These are phyloP conservation scores for Biscutella laevigata DNA, from an alignment of 441 rosid genomes.

Conservation along the genomic window DNA sequence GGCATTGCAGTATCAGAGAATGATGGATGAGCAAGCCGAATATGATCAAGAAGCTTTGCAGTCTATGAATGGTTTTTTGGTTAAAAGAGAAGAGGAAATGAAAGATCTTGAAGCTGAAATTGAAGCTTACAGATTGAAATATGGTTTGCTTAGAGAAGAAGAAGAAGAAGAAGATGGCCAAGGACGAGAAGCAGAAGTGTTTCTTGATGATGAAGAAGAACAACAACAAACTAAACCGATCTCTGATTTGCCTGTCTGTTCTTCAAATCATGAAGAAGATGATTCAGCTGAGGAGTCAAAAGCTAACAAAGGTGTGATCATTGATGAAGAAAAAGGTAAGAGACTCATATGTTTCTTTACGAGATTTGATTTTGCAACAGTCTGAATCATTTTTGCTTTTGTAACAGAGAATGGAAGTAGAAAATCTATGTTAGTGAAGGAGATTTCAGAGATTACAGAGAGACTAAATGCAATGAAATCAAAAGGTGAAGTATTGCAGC, in stretches of 20 bases:
- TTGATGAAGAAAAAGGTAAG: conserved; percentile 19
- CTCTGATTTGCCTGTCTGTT: conserved; percentile 16
- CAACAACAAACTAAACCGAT: conserved; percentile 22
- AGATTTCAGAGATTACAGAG: conserved; percentile 32
- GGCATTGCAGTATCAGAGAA: conserved; percentile 90
- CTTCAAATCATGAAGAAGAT: conserved; percentile 14
- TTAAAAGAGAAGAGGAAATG: conserved; percentile 59
- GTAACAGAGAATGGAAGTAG: conserved; percentile 19
- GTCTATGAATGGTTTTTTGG: conserved; percentile 43
- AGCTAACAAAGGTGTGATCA: conserved; percentile 1
- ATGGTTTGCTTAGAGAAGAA: conserved; percentile 44
- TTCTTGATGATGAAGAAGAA: conserved; percentile 23
- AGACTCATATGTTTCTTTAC: neutral
- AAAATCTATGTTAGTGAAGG: conserved; percentile 23
- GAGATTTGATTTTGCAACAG: neutral
- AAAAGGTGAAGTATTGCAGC: conserved; percentile 28
- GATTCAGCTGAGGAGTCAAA: conserved; percentile 17
- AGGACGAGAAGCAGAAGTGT: conserved; percentile 26
- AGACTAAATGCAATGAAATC: conserved; percentile 33
- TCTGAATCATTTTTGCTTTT: neutral
- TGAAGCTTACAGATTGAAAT: conserved; percentile 45
- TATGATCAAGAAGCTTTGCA: conserved; percentile 82
- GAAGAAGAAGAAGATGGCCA: conserved; percentile 25
- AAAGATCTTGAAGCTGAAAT: conserved; percentile 56
- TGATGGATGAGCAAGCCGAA: conserved; percentile 98